Evolutionary conservation across 116 monocot genomes (phyloP).

Genomic region (Trichopus zeylanicus): DNA sequence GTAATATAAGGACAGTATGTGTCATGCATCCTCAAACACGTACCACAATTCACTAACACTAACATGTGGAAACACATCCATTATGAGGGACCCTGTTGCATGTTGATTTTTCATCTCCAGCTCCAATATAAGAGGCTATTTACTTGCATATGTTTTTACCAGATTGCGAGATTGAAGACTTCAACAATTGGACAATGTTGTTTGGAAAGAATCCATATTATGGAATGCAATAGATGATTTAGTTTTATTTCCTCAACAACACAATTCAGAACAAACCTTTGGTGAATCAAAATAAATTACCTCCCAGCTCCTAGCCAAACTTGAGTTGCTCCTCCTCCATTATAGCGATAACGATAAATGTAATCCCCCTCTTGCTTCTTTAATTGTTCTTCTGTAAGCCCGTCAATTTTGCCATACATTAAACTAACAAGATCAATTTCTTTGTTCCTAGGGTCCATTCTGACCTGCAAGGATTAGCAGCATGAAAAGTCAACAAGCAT

Average conservation of each 20-base stretch:
- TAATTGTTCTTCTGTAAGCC: constrained; percentile 72
- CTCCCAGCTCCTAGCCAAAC: constrained; percentile 96
- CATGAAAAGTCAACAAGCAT: neutral
- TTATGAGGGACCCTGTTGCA: too few relatives aligned
- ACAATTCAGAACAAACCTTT: too few relatives aligned
- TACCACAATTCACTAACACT: too few relatives aligned
- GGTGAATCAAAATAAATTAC: constrained; percentile 36
- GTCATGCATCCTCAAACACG: too few relatives aligned
- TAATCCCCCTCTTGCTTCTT: constrained; percentile 84
- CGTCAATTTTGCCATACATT: constrained; percentile 50
- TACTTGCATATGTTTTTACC: too few relatives aligned
- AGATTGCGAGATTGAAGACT: neutral
- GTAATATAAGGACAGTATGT: too few relatives aligned
- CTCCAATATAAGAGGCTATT: too few relatives aligned
- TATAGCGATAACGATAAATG: constrained; percentile 87
- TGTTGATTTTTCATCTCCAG: too few relatives aligned
- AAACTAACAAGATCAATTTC: constrained; percentile 64
- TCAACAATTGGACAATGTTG: neutral
- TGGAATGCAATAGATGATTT: neutral
- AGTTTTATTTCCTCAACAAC: too few relatives aligned
- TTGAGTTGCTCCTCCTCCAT: constrained; percentile 96
- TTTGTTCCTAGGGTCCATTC: constrained; percentile 95
- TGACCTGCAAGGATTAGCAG: constrained; percentile 40
- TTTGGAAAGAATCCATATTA: neutral
- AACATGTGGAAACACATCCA: too few relatives aligned